phyloP scores from a whole-genome alignment of 1,284 basidiomycete genomes.

The Boletus smithii region DNA sequence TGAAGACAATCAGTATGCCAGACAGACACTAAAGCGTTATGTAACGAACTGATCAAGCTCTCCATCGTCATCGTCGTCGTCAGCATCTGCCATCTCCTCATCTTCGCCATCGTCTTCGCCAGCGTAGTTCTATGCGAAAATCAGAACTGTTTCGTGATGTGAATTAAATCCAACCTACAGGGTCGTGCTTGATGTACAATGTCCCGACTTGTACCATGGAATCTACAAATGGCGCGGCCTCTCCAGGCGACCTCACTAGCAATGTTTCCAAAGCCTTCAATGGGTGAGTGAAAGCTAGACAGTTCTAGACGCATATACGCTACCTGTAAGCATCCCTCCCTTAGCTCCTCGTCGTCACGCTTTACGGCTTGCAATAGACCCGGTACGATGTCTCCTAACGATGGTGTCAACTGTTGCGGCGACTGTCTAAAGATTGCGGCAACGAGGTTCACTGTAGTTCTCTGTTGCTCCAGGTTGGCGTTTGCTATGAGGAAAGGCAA shows the following conservation, averaged over 20 bases:
- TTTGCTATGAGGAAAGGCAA: slow-evolving; percentile 56
- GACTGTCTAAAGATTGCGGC: slow-evolving; percentile 74
- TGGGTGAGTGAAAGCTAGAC: slow-evolving; percentile 4
- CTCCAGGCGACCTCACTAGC: slow-evolving; percentile 78
- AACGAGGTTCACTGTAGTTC: slow-evolving; percentile 78
- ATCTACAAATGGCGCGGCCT: slow-evolving; percentile 71
- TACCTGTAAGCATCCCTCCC: slow-evolving; percentile 75
- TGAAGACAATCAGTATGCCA: slow-evolving; percentile 31
- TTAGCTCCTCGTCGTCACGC: slow-evolving; percentile 76
- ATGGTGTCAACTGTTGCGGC: slow-evolving; percentile 59
- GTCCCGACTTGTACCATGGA: slow-evolving; percentile 68
- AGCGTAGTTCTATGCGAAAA: slow-evolving; percentile 74
- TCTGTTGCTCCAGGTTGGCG: slow-evolving; percentile 61
- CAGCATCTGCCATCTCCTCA: slow-evolving; percentile 76
- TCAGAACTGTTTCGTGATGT: slow-evolving; percentile 3
- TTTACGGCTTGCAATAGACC: slow-evolving; percentile 65
- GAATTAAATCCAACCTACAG: slow-evolving; percentile 50
- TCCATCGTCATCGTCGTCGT: slow-evolving; percentile 77
- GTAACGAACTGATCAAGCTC: slow-evolving; percentile 64
- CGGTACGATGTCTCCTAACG: slow-evolving; percentile 60
- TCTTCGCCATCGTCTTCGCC: slow-evolving; percentile 75
- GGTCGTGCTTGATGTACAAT: slow-evolving; percentile 89
- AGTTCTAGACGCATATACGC: slow-evolving; percentile 10
- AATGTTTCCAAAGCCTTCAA: slow-evolving; percentile 74
- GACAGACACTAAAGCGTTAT: neutral